These are phyloP conservation scores for Neofusicoccum umdonicola DNA, from an alignment of 2,329 filamentous ascomycete species.

Conservation along the genomic window DNA sequence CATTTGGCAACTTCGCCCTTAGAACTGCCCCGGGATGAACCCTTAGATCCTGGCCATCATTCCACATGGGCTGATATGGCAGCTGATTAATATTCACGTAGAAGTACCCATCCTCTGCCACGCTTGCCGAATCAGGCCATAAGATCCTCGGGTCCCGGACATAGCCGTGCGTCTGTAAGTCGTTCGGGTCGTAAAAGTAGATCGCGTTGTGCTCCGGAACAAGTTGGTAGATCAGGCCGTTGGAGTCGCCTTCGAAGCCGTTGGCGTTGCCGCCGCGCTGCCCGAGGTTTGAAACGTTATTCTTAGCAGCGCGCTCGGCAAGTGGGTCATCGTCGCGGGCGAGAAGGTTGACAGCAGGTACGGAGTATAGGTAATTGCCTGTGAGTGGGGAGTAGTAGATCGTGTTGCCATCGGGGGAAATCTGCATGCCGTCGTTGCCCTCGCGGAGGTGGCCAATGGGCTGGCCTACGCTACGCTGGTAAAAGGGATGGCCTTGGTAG, in stretches of 20 bases:
- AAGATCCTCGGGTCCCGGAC: slow-evolving; percentile 47
- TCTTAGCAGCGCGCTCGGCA: slow-evolving; percentile 43
- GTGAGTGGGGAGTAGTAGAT: slow-evolving; percentile 47
- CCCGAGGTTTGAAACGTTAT: slow-evolving; percentile 48
- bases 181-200: slow-evolving; percentile 41
- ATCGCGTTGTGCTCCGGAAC: slow-evolving; percentile 51
- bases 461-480: slow-evolving; percentile 33
- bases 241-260: slow-evolving; percentile 51
- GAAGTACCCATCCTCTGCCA: slow-evolving; percentile 36
- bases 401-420: slow-evolving; percentile 46
- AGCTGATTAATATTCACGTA: slow-evolving; percentile 53
- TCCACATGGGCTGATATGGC: slow-evolving; percentile 49
- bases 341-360: slow-evolving; percentile 44
- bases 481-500: slow-evolving; percentile 48
- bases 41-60: slow-evolving; percentile 44
- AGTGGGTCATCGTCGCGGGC: slow-evolving; percentile 40
- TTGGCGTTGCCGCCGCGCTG: slow-evolving; percentile 49
- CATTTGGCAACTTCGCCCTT: slow-evolving; percentile 41
- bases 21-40: slow-evolving; percentile 46
- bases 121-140: slow-evolving; percentile 47
- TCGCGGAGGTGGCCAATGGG: slow-evolving; percentile 40
- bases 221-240: slow-evolving; percentile 48
- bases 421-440: slow-evolving; percentile 50
- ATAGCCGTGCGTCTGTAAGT: slow-evolving; percentile 43
- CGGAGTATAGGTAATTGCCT: slow-evolving; percentile 43